phyloP scores from a whole-genome alignment of 805 yeast genomes.

The Yarrowia sp. region DNA sequence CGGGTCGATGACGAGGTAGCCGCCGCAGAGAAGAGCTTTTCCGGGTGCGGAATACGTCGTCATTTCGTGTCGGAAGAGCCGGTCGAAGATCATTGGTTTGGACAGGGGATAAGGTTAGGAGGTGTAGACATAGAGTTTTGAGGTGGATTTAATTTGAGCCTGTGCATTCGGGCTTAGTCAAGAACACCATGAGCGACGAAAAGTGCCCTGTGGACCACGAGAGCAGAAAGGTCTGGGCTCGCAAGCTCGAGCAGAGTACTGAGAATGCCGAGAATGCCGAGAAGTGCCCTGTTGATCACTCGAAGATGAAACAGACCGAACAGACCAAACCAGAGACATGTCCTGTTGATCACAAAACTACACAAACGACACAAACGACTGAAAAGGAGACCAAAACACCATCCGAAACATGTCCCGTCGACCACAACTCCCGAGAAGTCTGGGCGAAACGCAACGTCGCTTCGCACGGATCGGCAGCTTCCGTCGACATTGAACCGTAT shows the following conservation, averaged over 20 bases:
- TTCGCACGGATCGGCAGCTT: conserved; percentile 1
- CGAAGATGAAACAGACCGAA: background rate
- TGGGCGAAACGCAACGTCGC: conserved; percentile 48
- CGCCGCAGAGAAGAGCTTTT: conserved; percentile 91
- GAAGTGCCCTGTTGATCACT: conserved; percentile 28
- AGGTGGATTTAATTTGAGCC: no score
- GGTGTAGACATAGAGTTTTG: no score
- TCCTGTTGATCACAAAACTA: no score
- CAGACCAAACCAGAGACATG: no score
- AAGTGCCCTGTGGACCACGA: conserved; percentile 55
- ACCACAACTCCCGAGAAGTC: conserved; percentile 54
- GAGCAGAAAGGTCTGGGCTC: conserved; percentile 35
- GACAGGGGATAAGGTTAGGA: no score
- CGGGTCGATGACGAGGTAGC: conserved; percentile 85
- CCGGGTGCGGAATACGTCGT: conserved; percentile 90
- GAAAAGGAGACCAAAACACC: background rate
- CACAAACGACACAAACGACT: no score
- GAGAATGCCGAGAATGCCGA: conserved; percentile 28
- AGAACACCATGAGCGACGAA: background rate
- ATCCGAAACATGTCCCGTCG: conserved; percentile 61
- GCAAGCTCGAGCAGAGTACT: conserved; percentile 2
- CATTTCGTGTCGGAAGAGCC: conserved; percentile 16
- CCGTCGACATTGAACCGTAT: background rate
- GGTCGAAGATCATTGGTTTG: conserved; percentile 15
- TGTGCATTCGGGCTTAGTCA: no score